Base-by-base conservation (phyloP, 2,329 filamentous ascomycete species). In the Zymoseptoria passerinii region DNA sequence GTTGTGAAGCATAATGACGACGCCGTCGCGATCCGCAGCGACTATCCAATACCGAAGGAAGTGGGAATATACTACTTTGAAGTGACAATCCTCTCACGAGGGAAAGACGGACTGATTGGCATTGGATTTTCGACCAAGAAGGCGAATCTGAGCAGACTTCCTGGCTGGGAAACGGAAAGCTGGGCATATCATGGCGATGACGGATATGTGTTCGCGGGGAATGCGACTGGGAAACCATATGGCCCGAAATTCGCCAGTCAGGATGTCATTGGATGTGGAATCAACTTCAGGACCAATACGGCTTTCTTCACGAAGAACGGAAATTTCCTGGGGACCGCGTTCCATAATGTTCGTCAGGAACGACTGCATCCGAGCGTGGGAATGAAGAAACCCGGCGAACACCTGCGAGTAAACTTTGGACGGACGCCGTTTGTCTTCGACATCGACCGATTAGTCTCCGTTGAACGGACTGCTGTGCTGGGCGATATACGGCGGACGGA, bases 21-120 rank as follows among this genome's bases (percentile, higher is more conserved):
- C 71, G 89, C 90, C 18, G 90, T 85, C 40, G 84, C 89, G 10
- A 85, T 96, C 58, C 85, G 94, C 57, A 84, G 92, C 28, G 88
- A 99, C 72, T 80, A 91, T 71, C 83, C 86, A 53, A 96, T 97
- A 84, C 91, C 94, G 3, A 81, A 85, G 40, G 88, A 95, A 69
- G 94, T 89, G 65, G 94, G 94, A 1, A 87, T 99, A 60, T 99
- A 96, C 73, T 99, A 99, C 72, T 99, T 85, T 70, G 94, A 99
- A 68, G 79, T 85, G 35, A 83, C 82, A 8, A 81, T 90, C 52
- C 72, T 86, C 54, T 82, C 83, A 7, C 84, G 85, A 67, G 83
- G 82, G 54, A 85, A 86, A 69, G 86, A 89, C 66, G 67, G 77
- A 48, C 69, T 77, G 65, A 78, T 81, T 62, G 83, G 81, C 13